These are phyloP conservation scores for Euphorbia tirucalli DNA, from an alignment of 345 rosid genomes.

Conservation along the genomic window DNA sequence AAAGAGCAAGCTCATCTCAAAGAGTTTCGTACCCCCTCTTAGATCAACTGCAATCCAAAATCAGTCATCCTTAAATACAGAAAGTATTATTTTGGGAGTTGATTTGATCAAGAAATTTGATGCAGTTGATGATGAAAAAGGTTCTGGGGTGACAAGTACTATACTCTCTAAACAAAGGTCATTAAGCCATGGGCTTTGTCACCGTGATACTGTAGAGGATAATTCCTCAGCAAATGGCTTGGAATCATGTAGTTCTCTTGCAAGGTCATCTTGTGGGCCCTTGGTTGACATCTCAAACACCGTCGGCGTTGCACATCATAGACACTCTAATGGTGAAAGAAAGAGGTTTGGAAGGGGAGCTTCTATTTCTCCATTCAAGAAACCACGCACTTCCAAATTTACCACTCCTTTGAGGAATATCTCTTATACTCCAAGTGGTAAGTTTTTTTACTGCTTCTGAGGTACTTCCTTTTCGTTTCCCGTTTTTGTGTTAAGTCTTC, in stretches of 20 bases:
- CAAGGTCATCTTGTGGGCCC: constrained; percentile 43
- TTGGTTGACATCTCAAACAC: constrained; percentile 67
- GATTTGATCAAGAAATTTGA: constrained; percentile 75
- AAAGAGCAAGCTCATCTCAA: constrained; percentile 39
- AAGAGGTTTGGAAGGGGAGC: constrained; percentile 46
- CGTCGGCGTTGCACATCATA: constrained; percentile 28
- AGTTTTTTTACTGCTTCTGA: constrained; percentile 15
- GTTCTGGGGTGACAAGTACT: constrained; percentile 23
- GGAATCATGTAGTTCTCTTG: constrained; percentile 29
- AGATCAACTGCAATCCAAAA: constrained; percentile 43
- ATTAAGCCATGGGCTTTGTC: constrained; percentile 15
- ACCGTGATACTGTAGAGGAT: constrained; percentile 14
- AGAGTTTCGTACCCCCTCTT: constrained; percentile 60
- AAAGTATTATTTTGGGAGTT: constrained; percentile 36
- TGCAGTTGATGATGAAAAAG: constrained; percentile 42
- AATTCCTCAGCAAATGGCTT: constrained; percentile 30
- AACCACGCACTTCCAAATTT: constrained; percentile 67
- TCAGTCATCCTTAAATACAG: constrained; percentile 30
- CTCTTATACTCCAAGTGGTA: constrained; percentile 51
- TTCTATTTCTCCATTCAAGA: constrained; percentile 70
- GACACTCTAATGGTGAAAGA: constrained; percentile 40
- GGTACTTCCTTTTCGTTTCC: constrained; percentile 2
- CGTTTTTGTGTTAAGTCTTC: constrained; percentile 8
- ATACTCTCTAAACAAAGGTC: constrained; percentile 30
- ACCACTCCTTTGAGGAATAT: constrained; percentile 51